Base-by-base conservation (phyloP, 1,284 basidiomycete species). In the Malassezia yamatoensis region DNA sequence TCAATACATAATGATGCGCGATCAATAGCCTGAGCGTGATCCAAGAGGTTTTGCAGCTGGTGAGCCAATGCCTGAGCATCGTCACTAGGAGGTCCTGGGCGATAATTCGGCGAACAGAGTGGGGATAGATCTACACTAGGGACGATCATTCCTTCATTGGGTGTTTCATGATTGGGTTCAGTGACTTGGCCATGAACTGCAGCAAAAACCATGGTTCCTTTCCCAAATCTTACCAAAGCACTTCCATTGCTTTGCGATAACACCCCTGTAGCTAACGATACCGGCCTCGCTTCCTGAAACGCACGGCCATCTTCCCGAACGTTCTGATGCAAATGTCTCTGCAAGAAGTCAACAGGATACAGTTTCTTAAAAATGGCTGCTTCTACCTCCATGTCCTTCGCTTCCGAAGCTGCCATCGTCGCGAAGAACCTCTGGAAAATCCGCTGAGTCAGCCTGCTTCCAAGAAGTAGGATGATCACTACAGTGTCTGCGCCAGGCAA, bases 401-500 rank as follows among this genome's bases (percentile, higher is more conserved):
- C 33, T 15, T 32, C 20, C 18, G 15, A 24, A 32, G 12, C 34
- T 42, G 33, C 43, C 24, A 39, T 16, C 50, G 38, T 51, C 13
- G 42, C 44, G 8, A 32, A 32, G 11, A 39, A 49, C 24, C 3
- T 7, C 20, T 44, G n/a, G 42, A 13, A 29, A 46, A 20, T 7
- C 29, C 1, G 46, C 41, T 48, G 18, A 48, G 24, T 48, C 46
- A 48, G 46, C 46, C 11, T 15, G 3, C 15, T 46, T 29, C 24
- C 24, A 29, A 18, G n/a, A 13, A 16, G 16, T 16, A 24, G 34
- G 8, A 58, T 49, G 51, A 61, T 70, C 37, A 79, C 79, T 34
- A 80, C 86, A 56, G 83, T 94, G 51, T 96, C 90, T 24, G 83
- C 91, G 1, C 88, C 93, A 4, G 94, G 93, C 63, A 98, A 98